A percentile compares a stretch with the other conserved stretches of the same genome.
These are phyloP conservation scores for Xerocomus amazonicus DNA, from an alignment of 1,284 basidiomycete genomes.

Conservation along the genomic window DNA sequence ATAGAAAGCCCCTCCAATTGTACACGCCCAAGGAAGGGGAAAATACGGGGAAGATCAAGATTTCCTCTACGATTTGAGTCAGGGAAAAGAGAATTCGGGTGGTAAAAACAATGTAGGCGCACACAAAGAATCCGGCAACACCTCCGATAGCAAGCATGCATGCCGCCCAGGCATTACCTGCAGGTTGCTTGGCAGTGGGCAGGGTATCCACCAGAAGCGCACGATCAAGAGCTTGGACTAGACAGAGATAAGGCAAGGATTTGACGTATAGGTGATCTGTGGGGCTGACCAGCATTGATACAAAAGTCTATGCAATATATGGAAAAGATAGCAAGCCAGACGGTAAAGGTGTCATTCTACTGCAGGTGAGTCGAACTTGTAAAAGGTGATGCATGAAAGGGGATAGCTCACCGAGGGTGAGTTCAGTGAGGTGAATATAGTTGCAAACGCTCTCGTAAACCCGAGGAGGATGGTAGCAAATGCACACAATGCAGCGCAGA, in stretches of 20 bases:
- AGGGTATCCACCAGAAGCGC: slow-evolving; percentile 74
- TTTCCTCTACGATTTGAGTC: slow-evolving; percentile 53
- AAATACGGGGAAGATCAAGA: slow-evolving; percentile 59
- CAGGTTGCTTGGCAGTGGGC: slow-evolving; percentile 70
- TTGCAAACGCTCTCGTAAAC: slow-evolving; percentile 74
- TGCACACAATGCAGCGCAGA: slow-evolving; percentile 65
- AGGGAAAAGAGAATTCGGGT: neutral
- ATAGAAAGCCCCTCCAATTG: slow-evolving; percentile 77
- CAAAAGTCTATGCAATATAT: slow-evolving; percentile 93
- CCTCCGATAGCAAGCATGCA: slow-evolving; percentile 82
- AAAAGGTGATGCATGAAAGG: neutral
- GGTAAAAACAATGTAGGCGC: slow-evolving; percentile 31
- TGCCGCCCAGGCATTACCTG: slow-evolving; percentile 94
- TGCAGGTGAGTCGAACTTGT: neutral
- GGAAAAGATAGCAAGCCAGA: slow-evolving; percentile 78
- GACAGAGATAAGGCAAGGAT: slow-evolving; percentile 4
- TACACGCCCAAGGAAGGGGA: slow-evolving; percentile 72
- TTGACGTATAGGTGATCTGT: neutral
- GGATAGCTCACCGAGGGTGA: slow-evolving; percentile 35
- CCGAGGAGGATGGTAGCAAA: slow-evolving; percentile 80
- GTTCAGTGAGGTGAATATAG: slow-evolving; percentile 48
- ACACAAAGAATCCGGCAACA: slow-evolving; percentile 86
- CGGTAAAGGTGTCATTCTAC: slow-evolving; percentile 63
- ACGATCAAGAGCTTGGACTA: slow-evolving; percentile 81
- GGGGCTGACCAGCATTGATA: slow-evolving; percentile 76